Evolutionary conservation across 164 flowering plant species (phyloP), one percentile per base, ranked within the genome.

Genomic region (Akebia trifoliata): DNA sequence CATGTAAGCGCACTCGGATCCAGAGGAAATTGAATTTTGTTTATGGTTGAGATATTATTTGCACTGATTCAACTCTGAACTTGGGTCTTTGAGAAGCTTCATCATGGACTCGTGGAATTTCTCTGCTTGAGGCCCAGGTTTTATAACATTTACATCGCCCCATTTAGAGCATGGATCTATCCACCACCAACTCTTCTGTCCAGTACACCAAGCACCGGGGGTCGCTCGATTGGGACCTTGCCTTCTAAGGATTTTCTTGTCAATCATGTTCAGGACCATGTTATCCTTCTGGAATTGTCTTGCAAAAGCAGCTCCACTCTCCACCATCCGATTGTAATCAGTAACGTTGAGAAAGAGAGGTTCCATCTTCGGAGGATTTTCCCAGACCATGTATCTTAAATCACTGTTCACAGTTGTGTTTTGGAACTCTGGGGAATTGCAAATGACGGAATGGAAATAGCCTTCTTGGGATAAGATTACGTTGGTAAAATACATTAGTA

Each of bases 221-320:
- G 73, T 66, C n/a, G 65, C 74, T 65, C 73, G 62, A 31, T 72
- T 67, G 12, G 54, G 56, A 29, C 78, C 67, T 5, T 46, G 32
- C 30, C 91, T 94, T 28, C 62, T 68, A 35, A 93, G 90, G 60
- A 90, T 82, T 54, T 70, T 82, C 30, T 71, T 69, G 57, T 93
- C 97, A 28, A 93, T 61, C 75, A 67, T 69, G 70, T 80, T 72
- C 37, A 94, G 77, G 29, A 94, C 82, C 0, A 79, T 77, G 22
- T 81, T 89, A 63, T 94, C 74, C 62, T 70, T 67, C 8, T 67
- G 50, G 58, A 93, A 87, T 70, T 79, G 85, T 60, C 99, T 70
- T 0, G 96, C 97, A 72, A 94, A 90, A 34, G 88, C 94, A 31
- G 90, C 87, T 47, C 97, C 96, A 63, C 99, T 87, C 37, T 72